Conservation (phyloP, 139 green algal genomes). For the Chlamydomonas sp. region DNA sequence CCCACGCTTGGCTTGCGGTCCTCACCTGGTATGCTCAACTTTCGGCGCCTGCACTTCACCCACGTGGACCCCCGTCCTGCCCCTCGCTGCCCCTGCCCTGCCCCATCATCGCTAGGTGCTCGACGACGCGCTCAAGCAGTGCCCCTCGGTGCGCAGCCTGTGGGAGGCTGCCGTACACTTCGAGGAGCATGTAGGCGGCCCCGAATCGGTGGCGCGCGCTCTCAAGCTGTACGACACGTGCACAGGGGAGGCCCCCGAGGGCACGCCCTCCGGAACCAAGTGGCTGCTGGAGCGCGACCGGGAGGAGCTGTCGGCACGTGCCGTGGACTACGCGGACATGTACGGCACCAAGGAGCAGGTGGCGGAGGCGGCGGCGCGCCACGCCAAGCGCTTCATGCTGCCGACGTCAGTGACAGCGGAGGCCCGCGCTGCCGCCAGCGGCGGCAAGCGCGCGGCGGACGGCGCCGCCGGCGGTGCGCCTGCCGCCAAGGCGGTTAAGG, state of each 20-base stretch:
- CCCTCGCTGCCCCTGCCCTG: neutral
- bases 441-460: slow-evolving; percentile 26
- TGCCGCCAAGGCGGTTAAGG: neutral
- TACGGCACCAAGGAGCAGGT: slow-evolving; percentile 38
- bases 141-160: slow-evolving; percentile 48
- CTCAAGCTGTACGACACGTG: slow-evolving; percentile 62
- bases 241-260: slow-evolving; percentile 7
- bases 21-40: neutral
- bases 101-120: slow-evolving; percentile 44
- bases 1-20: too few species aligned
- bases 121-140: slow-evolving; percentile 50
- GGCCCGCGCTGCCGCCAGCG: slow-evolving; percentile 27
- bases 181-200: slow-evolving; percentile 60
- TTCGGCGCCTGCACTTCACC: neutral
- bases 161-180: slow-evolving; percentile 78
- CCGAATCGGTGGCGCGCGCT: slow-evolving; percentile 50
- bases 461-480: neutral
- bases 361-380: slow-evolving; percentile 33
- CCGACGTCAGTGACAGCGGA: slow-evolving; percentile 45
- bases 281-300: slow-evolving; percentile 57
- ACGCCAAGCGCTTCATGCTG: slow-evolving; percentile 63
- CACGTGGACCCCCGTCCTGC: neutral
- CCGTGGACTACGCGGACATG: slow-evolving; percentile 71
- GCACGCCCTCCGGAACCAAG: neutral
- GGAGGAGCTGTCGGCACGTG: slow-evolving; percentile 63